Conservation (phyloP, 176 grass and related monocot species). For the Alloteropsis semialata region DNA sequence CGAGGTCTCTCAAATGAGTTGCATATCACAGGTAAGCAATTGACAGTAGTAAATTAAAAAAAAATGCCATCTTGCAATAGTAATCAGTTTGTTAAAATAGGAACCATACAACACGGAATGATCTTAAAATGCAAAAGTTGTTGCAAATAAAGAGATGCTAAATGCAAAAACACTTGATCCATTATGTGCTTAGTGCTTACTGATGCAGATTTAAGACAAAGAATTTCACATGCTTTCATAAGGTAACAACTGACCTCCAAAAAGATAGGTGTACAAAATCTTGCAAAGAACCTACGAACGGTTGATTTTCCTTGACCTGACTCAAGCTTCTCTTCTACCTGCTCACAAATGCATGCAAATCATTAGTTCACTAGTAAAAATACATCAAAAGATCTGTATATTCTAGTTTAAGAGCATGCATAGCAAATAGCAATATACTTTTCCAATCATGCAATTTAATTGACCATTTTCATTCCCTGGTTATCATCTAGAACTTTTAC, state of each 20-base stretch:
- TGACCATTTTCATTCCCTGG: not conserved
- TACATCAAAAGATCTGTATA: constrained; percentile 10
- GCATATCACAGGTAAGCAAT: not conserved
- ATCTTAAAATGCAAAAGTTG: not conserved
- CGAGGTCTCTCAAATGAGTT: not conserved
- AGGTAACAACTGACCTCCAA: constrained; percentile 50
- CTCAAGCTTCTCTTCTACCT: constrained; percentile 93
- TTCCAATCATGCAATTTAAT: not conserved
- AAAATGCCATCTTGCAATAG: not conserved
- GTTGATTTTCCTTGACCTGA: constrained; percentile 74
- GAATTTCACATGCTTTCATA: not conserved
- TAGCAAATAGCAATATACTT: not conserved
- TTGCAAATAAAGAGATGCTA: not conserved
- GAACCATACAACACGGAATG: not conserved
- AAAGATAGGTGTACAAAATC: constrained; percentile 93
- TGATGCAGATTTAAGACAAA: not conserved
- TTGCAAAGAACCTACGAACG: constrained; percentile 64
- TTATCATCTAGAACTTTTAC: not conserved
- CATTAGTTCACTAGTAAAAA: not conserved
- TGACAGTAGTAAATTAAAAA: not conserved
- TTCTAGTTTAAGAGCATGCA: not conserved
- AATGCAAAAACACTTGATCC: not conserved
- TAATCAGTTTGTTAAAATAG: not conserved
- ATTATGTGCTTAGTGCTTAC: not conserved
- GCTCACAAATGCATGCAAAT: constrained; percentile 26